phyloP scores from a whole-genome alignment of 1,139 yeast species.

The Candida sp. region DNA sequence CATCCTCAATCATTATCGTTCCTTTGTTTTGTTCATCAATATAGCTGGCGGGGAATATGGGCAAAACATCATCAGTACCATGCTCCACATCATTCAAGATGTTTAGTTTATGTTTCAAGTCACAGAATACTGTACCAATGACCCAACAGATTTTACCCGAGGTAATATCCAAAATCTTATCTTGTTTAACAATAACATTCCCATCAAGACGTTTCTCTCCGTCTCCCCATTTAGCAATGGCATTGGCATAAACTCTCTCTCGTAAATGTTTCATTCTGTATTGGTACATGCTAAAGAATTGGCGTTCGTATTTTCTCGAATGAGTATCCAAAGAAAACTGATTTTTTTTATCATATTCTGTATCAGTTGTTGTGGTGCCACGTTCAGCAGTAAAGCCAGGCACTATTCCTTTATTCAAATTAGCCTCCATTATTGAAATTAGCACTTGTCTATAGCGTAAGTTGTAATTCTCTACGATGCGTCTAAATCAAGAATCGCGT shows the following conservation, averaged over 20 bases:
- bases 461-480: neutral
- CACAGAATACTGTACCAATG: conserved; percentile 86
- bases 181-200: conserved; percentile 32
- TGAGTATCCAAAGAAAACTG: conserved; percentile 14
- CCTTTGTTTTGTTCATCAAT: conserved; percentile 24
- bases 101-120: conserved; percentile 81
- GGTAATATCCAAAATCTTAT: conserved; percentile 74
- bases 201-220: conserved; percentile 40
- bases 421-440: neutral
- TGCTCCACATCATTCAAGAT: conserved; percentile 77
- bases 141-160: conserved; percentile 79
- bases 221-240: conserved; percentile 41
- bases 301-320: conserved; percentile 58
- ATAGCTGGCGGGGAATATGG: conserved; percentile 30
- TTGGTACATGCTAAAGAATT: conserved; percentile 73
- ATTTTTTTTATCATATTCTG: conserved; percentile 13
- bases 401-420: neutral
- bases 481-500: neutral
- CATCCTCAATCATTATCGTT: conserved; percentile 84
- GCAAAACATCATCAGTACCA: conserved; percentile 51
- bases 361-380: conserved; percentile 1
- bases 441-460: neutral
- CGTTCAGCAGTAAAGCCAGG: conserved; percentile 4
- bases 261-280: conserved; percentile 55
- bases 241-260: conserved; percentile 49